Evolutionary conservation across 2,329 filamentous ascomycete genomes (phyloP), one percentile per base, ranked within the genome.

Genomic region (Fusarium sp.): DNA sequence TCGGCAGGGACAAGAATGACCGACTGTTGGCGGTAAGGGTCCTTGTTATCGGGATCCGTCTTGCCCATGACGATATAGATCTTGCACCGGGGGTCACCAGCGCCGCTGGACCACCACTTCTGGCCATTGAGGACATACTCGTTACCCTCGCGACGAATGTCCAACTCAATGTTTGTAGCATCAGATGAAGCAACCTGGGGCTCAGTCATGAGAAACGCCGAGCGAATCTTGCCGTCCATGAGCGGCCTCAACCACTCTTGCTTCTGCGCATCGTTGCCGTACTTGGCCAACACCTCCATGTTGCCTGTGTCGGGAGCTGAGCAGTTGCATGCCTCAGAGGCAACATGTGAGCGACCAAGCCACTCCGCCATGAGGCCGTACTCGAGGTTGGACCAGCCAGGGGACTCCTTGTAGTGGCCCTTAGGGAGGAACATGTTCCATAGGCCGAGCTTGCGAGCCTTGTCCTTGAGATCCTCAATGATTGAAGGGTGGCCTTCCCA

Each of bases 61-160:
- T 98, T 97, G 81, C 93, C 96, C 92, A 99, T 97, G 74, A 97
- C 94, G 65, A 99, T 90, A 83, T 97, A 98, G 78, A 99, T 84
- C 79, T 92, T 87, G 85, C 96, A 99, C 74, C 95, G 88, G 60
- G 91, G 92, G 81, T 99, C 96, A 60, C 96, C 96, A 19, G 94
- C 94, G 70, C 96, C 96, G 68, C 93, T 97, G 28, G 93, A 97
- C 96, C 96, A 99, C 96, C 96, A 99, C 93, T 99, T 99, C 88
- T 95, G 74, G 58, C 96, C 96, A 76, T 98, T 97, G 54, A 99
- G 86, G 19, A 98, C 89, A 77, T 96, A 97, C 73, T 96, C 89
- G 75, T 96, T 89, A 13, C 94, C 95, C 70, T 97, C 93, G 59
- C 87, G 89, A 70, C 83, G 86, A 77, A 99, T 97, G 61, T 85